Evolutionary conservation across 2,329 filamentous ascomycete species (phyloP), one percentile per base, ranked within the genome.

Genomic region (Colletotrichum trifolii): DNA sequence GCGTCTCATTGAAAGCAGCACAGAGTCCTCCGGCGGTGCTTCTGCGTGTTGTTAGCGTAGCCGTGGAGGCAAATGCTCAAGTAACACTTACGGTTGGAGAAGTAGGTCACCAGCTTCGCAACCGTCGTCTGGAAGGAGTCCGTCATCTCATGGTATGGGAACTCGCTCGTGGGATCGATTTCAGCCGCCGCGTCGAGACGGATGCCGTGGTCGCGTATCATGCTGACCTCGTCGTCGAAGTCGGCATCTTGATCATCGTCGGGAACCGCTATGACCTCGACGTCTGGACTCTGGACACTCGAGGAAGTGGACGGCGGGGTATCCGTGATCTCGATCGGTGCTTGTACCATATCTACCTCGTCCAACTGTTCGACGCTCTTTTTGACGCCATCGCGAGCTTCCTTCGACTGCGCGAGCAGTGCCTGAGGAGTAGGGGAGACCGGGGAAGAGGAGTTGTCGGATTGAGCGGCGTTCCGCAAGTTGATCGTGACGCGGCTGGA

Each of bases 401-500:
- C 64, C 55, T 59, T 56, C 47, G 57, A 52, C 15, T 64, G 56
- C 35, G 45, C 47, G 34, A 66, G 48, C 10, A 63, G 45, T 46
- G 69, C 68, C 47, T 69, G 70, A 50, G 73, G 74, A 47, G 73
- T 73, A 35, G 80, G 80, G 8, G 84, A 84, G 11, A 76, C 68
- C 4, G 84, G 79, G 4, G 80, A 80, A 15, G 79, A 75, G 35
- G 78, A 77, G 13, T 76, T 74, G 25, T 81, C 79, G 47, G 74
- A 73, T 13, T 78, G 78, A 46, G 73, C 76, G 66, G 75, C 71
- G 69, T 83, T 83, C 63, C 87, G 84, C 53, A 89, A 77, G 71
- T 89, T 89, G 58, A 89, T 83, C 9, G 87, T 89, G 54, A 89
- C 84, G 71, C 80, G 83, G 74, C 84, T 89, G 3, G 86, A 86